Evolutionary conservation across 495 filamentous ascomycete species (phyloP).

Genomic region (Penicillium silybi): DNA sequence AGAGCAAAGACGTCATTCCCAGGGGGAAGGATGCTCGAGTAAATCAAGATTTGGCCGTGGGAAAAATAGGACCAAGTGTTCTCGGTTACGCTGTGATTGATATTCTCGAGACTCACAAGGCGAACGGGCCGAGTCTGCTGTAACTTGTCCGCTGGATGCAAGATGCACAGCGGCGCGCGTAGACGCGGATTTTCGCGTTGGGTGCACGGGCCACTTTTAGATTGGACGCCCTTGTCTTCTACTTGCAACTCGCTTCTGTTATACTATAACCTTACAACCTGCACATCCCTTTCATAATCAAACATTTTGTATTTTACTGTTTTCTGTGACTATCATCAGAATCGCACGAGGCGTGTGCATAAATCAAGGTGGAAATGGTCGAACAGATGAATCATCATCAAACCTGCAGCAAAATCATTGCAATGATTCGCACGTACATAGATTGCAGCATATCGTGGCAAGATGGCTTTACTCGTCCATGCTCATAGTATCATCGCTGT

Average conservation of each 20-base stretch:
- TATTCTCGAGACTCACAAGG: not conserved
- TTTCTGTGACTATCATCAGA: too few relatives aligned
- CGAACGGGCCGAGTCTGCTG: not conserved
- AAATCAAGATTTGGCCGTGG: not conserved
- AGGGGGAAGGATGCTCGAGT: constrained; percentile 8
- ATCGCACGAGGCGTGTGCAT: too few relatives aligned
- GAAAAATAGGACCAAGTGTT: not conserved
- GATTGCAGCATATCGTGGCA: too few relatives aligned
- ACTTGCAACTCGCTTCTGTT: not conserved
- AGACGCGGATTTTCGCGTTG: constrained; percentile 25
- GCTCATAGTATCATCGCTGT: too few relatives aligned
- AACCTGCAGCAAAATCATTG: too few relatives aligned
- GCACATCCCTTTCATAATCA: not conserved
- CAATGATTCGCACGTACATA: too few relatives aligned
- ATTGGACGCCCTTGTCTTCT: constrained; percentile 18
- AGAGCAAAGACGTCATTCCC: constrained; percentile 15
- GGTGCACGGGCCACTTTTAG: constrained; percentile 34
- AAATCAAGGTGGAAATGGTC: too few relatives aligned
- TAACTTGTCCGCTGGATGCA: not conserved
- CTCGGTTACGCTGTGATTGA: not conserved
- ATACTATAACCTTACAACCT: not conserved
- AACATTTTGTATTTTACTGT: too few relatives aligned
- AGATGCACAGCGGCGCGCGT: not conserved
- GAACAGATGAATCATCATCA: too few relatives aligned
- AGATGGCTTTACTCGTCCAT: too few relatives aligned